Base-by-base conservation (phyloP, 73 alveolate species). In the Paramecium sexaurelia region DNA sequence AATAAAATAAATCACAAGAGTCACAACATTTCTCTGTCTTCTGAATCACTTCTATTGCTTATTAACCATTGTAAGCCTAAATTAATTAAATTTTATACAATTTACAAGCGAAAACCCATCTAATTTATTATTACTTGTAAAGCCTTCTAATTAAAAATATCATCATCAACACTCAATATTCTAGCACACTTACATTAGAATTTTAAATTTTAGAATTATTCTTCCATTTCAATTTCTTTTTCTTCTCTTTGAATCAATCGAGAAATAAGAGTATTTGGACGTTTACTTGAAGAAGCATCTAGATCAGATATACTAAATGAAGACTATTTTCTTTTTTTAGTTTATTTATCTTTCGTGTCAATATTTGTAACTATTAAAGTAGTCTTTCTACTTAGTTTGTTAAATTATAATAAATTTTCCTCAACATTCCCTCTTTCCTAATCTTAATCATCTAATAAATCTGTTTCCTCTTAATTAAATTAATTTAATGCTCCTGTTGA, bases 91-190 rank as follows among this genome's bases (percentile, higher is more conserved):
- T 41, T 19, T 17, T 7, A 40, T 78, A 78, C 90, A 5, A 45
- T 69, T 13, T 69, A 71, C 22, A 88, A 19, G 24, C 73, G 32
- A 41, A 41, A 69, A 41, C 87, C 94, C 55, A 68, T 17, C 69
- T 88, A 24, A 33, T 29, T 32, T 10, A 88, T 22, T 17, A 88
- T 75, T 13, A 88, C 41, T 82, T 68, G n/a, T 29, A 88, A 55
- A 0, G 87, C 89, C 45, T 47, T 27, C 11, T 68, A 20, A 71
- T 88, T 88, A 71, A 88, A 88, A 4, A 51, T 29, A 22, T 88
- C 94, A 88, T 88, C 94, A 40, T 88, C 94, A 6, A 88, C 94
- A 71, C 84, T 68, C 29, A 88, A 41, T 2, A 88, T 24, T 27
- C 91, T 7, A 26, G 27, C 26, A 43, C 94, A 88, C 15, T 47